Evolutionary conservation across 2,329 filamentous ascomycete species (phyloP).

Genomic region (Calonectria crousiana): DNA sequence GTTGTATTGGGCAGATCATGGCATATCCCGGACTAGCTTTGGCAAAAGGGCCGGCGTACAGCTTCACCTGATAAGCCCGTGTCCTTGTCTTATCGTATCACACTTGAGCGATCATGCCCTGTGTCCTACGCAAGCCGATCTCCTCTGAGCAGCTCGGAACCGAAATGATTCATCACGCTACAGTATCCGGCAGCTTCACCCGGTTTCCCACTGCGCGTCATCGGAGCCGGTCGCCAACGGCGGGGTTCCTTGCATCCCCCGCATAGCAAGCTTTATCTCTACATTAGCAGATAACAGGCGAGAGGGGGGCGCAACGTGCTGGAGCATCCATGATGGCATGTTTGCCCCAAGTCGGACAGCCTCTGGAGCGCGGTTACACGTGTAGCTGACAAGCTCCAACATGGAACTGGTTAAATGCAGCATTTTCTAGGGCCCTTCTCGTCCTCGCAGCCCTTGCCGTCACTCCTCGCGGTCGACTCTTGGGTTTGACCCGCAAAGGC

Average conservation of each 20-base stretch:
- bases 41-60: background rate
- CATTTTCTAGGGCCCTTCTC: background rate
- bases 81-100: background rate
- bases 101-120: background rate
- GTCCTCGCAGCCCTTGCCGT: background rate
- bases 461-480: background rate
- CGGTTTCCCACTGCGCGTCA: background rate
- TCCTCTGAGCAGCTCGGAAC: background rate
- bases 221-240: slow-evolving; percentile 3
- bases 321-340: slow-evolving; percentile 11
- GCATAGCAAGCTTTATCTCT: slow-evolving; percentile 15
- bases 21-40: slow-evolving; percentile 14
- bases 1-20: background rate
- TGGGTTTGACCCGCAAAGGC: background rate
- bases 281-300: slow-evolving; percentile 10
- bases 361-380: background rate
- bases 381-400: background rate
- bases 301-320: background rate
- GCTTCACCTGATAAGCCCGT: slow-evolving; percentile 7
- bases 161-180: background rate
- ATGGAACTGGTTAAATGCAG: background rate
- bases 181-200: background rate
- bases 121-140: background rate
- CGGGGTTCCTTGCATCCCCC: slow-evolving; percentile 13
- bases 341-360: background rate